Base-by-base conservation (phyloP, 768 basidiomycete genomes). In the Kondoa subrosea region DNA sequence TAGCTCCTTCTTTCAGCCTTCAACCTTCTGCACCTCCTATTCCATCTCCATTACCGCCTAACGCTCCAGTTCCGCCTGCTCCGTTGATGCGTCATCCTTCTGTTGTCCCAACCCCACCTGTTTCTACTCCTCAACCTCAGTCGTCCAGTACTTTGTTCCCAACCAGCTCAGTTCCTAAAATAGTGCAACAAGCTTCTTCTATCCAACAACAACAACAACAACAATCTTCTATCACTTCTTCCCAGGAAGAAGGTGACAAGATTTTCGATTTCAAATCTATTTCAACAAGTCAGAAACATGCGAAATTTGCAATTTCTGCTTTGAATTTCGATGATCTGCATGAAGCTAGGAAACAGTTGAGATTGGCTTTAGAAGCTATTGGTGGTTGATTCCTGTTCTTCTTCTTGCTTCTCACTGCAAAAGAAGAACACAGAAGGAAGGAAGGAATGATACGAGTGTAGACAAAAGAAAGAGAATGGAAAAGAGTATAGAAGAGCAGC, bases 221-320 rank as follows among this genome's bases (percentile, higher is more conserved):
- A n/a, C n/a, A n/a, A n/a, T n/a, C n/a, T n/a, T n/a, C 40, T 21
- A 8, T 21, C 12, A 50, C 12, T 50, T 21, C 40, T 8, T 8
- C 40, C 8, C 40, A 8, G 40, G 21, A 50, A 8, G 12, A 8
- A 50, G 40, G 21, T 50, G 40, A 8, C 21, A 8, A 60, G 58
- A 12, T 34, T 0, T 67, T 67, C 15, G 73, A 75, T 57, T 62
- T 87, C 2, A 79, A 79, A 65, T 75, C 85, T 65, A 82, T 95
- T 29, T 80, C 85, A 25, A 84, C 86, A 70, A 84, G 83, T 16
- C 92, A 99, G 80, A 95, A 88, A 75, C 91, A 92, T 73, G 91
- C 91, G 72, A 82, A 83, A 65, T 95, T 87, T 78, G 93, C 93
- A 4, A 89, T 96, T 67, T 90, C 88, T 32, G 85, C 95, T n/a